Conservation (phyloP, 306 rosid species). For the Cucurbita maxima region DNA sequence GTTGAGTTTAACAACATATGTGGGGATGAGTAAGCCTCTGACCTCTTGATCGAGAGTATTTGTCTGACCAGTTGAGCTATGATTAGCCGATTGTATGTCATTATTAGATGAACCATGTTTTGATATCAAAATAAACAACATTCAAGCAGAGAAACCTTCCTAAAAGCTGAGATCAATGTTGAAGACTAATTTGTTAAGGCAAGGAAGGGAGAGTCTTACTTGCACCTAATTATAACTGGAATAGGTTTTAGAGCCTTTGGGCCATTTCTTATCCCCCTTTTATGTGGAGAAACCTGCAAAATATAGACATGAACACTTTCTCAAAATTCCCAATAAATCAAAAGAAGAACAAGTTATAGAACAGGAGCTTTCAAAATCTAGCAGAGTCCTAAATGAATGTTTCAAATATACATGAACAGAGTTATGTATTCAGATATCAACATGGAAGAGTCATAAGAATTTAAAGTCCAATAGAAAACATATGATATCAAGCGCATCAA, state of each 20-base stretch:
- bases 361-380: neutral
- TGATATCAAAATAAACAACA: neutral
- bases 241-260: slow-evolving; percentile 72
- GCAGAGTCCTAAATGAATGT: neutral
- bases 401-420: neutral
- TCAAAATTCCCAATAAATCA: neutral
- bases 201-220: slow-evolving; percentile 27
- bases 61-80: too few relatives aligned
- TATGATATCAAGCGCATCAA: neutral
- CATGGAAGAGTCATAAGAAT: neutral
- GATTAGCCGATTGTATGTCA: neutral
- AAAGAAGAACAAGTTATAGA: neutral
- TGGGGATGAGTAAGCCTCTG: too few relatives aligned
- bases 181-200: neutral
- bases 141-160: neutral
- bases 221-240: slow-evolving; percentile 67
- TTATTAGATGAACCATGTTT: neutral
- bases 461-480: neutral
- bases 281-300: slow-evolving; percentile 28
- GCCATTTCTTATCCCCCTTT: slow-evolving; percentile 64
- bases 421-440: neutral
- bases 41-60: too few relatives aligned
- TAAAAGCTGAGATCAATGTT: neutral
- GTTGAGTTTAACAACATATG: neutral
- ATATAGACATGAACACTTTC: neutral